Base-by-base conservation (phyloP, 2,329 filamentous ascomycete species). In the Pseudogymnoascus sp. region DNA sequence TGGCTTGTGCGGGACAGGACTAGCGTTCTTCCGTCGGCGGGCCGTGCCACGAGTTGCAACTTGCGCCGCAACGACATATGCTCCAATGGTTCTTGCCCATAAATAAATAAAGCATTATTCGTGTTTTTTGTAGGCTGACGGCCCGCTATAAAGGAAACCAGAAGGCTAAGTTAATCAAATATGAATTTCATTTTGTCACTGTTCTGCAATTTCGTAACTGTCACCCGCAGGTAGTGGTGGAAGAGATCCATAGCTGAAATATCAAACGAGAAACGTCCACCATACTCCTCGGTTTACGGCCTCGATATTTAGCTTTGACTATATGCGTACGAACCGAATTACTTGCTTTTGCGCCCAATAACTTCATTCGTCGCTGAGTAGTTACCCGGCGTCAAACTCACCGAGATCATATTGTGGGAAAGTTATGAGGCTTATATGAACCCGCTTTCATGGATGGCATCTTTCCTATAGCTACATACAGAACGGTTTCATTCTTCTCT, bases 11-110 rank as follows among this genome's bases (percentile, higher is more conserved):
- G 47, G 47, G 47, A 33, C 47, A 54, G 47, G 47, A 54, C 47
- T 54, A 54, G 47, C 29, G 47, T 54, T 54, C 29, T 54, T 54
- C 29, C 29, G 29, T 54, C 47, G 15, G 44, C 44, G 47, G 47
- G 47, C 47, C 29, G 47, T 54, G 47, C 47, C 47, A 21, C 47
- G 26, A 50, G 26, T 50, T 8, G 29, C 15, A 50, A 50, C 44
- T 9, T 11, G 17, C 26, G n/a, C 26, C 26, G 4, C 9, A 7
- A 10, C 4, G 26, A 50, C 41, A 47, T n/a, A 6, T 3, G 10
- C 13, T 1, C 7, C 41, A 9, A 1, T 47, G 7, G 41, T 50
- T 50, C n/a, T 24, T 15, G 11, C 39, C 17, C 13, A 44, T 17
- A 50, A 3, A 50, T 31, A 15, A 50, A 50, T 50, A 13, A 50